Evolutionary conservation across 192 early-diverging fungal species (phyloP).

Genomic region (Linnemannia elongata): DNA sequence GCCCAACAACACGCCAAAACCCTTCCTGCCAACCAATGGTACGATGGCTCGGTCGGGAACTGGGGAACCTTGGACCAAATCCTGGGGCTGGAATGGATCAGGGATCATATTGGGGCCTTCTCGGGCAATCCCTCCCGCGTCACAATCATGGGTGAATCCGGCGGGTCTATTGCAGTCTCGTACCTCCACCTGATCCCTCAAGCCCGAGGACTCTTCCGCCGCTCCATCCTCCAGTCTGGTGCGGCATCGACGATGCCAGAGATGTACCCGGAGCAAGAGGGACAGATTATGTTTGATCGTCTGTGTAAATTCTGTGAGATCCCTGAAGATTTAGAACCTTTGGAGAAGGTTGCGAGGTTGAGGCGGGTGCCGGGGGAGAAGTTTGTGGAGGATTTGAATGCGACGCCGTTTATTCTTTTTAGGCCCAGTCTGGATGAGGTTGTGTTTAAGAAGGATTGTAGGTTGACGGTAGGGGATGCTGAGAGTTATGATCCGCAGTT

Average conservation of each 20-base stretch:
- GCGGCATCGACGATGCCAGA: constrained; percentile 21
- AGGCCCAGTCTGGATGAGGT: constrained; percentile 34
- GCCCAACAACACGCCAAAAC: not conserved
- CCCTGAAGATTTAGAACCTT: constrained; percentile 14
- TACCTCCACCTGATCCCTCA: constrained; percentile 41
- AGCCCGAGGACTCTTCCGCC: constrained; percentile 31
- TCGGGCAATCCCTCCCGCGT: constrained; percentile 23
- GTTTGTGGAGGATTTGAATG: constrained; percentile 13
- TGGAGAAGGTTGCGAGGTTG: constrained; percentile 30
- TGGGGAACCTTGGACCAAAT: constrained; percentile 43
- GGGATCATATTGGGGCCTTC: constrained; percentile 17
- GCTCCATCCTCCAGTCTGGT: constrained; percentile 47
- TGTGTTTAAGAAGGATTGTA: constrained; percentile 28
- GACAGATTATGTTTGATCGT: constrained; percentile 25
- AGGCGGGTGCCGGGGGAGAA: not conserved
- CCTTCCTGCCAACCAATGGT: not conserved
- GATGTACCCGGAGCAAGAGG: constrained; percentile 27
- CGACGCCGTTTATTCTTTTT: constrained; percentile 27
- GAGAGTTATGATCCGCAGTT: constrained; percentile 31
- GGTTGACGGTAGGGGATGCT: constrained; percentile 13
- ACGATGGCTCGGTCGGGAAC: constrained; percentile 28
- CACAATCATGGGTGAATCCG: constrained; percentile 38
- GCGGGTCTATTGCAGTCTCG: constrained; percentile 28
- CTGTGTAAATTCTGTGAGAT: constrained; percentile 23
- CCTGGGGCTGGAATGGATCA: constrained; percentile 40